A percentile compares a stretch with the other conserved stretches of the same genome.
phyloP scores from a whole-genome alignment of 1,139 yeast species.

The Yamadazyma dushanensis region DNA sequence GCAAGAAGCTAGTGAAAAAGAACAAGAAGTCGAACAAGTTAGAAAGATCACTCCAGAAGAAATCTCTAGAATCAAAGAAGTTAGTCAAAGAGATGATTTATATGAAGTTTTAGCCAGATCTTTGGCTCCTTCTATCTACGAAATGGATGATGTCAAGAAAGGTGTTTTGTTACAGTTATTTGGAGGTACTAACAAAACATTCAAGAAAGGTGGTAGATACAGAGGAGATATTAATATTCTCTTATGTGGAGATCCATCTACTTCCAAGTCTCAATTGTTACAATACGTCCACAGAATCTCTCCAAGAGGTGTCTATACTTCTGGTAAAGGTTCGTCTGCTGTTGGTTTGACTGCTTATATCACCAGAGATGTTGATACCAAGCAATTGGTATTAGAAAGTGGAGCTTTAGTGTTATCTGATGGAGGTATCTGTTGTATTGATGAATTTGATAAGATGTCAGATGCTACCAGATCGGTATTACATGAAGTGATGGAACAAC shows the following conservation, averaged over 20 bases:
- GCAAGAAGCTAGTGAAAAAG: constrained; percentile 46
- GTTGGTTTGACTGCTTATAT: constrained; percentile 98
- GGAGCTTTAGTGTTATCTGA: constrained; percentile 97
- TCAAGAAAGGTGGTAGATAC: constrained; percentile 88
- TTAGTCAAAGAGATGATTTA: constrained; percentile 69
- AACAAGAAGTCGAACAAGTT: constrained; percentile 74
- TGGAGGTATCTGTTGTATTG: constrained; percentile 98
- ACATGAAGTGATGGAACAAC: constrained; percentile 99
- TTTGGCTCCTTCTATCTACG: constrained; percentile 92
- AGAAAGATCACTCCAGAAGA: constrained; percentile 72
- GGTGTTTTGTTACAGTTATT: constrained; percentile 89
- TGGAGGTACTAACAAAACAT: constrained; percentile 92
- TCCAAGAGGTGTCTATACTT: constrained; percentile 95
- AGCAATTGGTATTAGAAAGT: constrained; percentile 87
- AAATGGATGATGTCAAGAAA: constrained; percentile 94
- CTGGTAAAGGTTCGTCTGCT: constrained; percentile 98
- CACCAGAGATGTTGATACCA: constrained; percentile 91
- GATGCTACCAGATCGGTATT: constrained; percentile 92
- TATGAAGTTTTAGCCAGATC: constrained; percentile 90
- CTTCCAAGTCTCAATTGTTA: constrained; percentile 90
- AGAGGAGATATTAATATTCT: constrained; percentile 93
- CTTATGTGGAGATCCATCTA: constrained; percentile 97
- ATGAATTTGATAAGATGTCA: constrained; percentile 97
- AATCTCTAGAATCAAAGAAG: constrained; percentile 57
- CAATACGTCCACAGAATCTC: constrained; percentile 97